These are phyloP conservation scores for Globisporangium abappressorium DNA, from an alignment of 352 stramenopile species.

Conservation along the genomic window DNA sequence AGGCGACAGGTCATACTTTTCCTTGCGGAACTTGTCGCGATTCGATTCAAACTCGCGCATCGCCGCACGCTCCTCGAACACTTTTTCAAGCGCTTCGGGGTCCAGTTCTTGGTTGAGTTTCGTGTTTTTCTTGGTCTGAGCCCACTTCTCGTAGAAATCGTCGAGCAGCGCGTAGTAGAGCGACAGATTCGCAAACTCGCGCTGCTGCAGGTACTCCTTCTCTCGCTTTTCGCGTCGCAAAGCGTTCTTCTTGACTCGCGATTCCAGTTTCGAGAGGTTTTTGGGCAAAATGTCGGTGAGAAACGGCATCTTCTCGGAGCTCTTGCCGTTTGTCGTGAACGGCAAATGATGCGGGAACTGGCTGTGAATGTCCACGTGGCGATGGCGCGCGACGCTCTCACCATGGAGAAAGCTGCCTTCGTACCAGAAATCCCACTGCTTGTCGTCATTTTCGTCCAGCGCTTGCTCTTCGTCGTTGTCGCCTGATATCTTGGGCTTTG, in stretches of 20 bases:
- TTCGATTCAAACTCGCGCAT: conserved; percentile 37
- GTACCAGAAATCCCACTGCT: conserved; percentile 65
- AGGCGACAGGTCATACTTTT: conserved; percentile 58
- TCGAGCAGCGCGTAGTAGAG: conserved; percentile 62
- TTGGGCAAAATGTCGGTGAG: conserved; percentile 36
- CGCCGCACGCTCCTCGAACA: conserved; percentile 36
- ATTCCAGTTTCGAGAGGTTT: conserved; percentile 35
- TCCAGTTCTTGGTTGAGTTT: conserved; percentile 32
- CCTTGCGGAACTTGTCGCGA: conserved; percentile 46
- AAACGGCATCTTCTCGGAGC: conserved; percentile 54
- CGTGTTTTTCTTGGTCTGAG: conserved; percentile 31
- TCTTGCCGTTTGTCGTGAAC: conserved; percentile 74
- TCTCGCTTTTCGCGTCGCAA: conserved; percentile 39
- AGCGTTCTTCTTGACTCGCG: conserved; percentile 34
- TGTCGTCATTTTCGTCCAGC: conserved; percentile 1
- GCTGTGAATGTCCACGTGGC: conserved; percentile 47
- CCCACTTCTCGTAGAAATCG: conserved; percentile 67
- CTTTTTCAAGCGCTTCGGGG: conserved; percentile 21
- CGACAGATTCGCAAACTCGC: conserved; percentile 43
- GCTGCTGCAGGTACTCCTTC: conserved; percentile 36
- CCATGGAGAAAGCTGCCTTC: conserved; percentile 68
- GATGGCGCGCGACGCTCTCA: conserved; percentile 54
- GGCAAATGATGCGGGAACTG: conserved; percentile 25
- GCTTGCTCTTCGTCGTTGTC: background rate
- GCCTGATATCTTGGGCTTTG: background rate